phyloP scores from a whole-genome alignment of 495 filamentous ascomycete genomes.

The Tirmania nivea region DNA sequence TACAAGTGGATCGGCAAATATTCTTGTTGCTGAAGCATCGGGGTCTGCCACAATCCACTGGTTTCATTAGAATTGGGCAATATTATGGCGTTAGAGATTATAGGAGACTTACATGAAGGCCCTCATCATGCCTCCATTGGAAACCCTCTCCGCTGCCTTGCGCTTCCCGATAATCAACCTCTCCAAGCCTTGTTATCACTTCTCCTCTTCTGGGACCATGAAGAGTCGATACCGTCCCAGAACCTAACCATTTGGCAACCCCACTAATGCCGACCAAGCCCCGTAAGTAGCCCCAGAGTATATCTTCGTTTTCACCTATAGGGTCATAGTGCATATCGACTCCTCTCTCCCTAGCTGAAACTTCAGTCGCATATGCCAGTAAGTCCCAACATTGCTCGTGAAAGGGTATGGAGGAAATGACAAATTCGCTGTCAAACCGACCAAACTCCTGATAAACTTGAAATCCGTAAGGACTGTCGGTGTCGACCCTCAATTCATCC shows the following conservation, averaged over 20 bases:
- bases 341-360: conserved; percentile 13
- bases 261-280: conserved; percentile 14
- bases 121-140: conserved; percentile 20
- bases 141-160: conserved; percentile 19
- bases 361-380: conserved; percentile 19
- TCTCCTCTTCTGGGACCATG: conserved; percentile 8
- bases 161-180: conserved; percentile 20
- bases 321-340: conserved; percentile 9
- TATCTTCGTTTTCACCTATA: conserved; percentile 3
- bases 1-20: not conserved
- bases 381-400: conserved; percentile 22
- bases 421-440: conserved; percentile 9
- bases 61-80: not conserved
- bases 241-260: conserved; percentile 3
- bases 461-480: conserved; percentile 11
- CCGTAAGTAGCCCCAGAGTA: conserved; percentile 19
- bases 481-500: conserved; percentile 1
- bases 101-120: conserved; percentile 17
- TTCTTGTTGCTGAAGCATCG: not conserved
- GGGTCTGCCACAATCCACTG: conserved; percentile 18
- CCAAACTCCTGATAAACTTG: conserved; percentile 21
- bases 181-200: conserved; percentile 16
- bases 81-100: not conserved
- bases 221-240: conserved; percentile 1
- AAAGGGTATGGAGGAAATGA: conserved; percentile 20